Evolutionary conservation across 2,329 filamentous ascomycete species (phyloP).

Genomic region (Sclerotinia subarctica): DNA sequence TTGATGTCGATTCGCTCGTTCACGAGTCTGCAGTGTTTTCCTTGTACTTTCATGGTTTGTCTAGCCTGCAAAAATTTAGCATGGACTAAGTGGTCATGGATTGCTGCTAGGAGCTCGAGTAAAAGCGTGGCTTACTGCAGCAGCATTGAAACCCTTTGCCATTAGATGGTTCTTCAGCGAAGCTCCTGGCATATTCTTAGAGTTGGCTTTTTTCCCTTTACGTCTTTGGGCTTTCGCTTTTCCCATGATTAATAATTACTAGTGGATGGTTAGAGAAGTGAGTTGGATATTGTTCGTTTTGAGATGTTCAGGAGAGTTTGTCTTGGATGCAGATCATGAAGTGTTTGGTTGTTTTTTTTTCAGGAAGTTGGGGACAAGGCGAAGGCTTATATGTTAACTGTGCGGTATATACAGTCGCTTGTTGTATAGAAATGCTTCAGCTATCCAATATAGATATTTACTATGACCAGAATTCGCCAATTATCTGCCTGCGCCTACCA

Average conservation of each 20-base stretch:
- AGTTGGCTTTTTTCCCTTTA: neutral
- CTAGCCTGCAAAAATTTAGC: neutral
- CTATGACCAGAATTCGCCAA: too few species aligned
- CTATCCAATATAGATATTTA: too few species aligned
- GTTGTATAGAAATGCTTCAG: too few species aligned
- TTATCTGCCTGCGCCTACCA: too few species aligned
- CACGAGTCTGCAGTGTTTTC: neutral
- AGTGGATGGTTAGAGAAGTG: neutral
- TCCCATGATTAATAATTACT: neutral
- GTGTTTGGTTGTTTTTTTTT: neutral
- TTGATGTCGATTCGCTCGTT: neutral
- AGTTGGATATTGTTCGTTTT: neutral
- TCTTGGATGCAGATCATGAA: neutral
- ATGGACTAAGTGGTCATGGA: neutral
- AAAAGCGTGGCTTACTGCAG: neutral
- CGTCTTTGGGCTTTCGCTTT: neutral
- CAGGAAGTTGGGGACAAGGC: neutral
- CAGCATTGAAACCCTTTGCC: neutral
- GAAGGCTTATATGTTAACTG: neutral
- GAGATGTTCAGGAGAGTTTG: neutral
- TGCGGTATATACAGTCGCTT: too few species aligned
- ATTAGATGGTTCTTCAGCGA: neutral
- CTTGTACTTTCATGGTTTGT: neutral
- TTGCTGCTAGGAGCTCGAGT: neutral
- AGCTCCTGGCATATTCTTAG: neutral